Evolutionary conservation across 1,284 basidiomycete genomes (phyloP).

Genomic region (Prillingera fragicola): DNA sequence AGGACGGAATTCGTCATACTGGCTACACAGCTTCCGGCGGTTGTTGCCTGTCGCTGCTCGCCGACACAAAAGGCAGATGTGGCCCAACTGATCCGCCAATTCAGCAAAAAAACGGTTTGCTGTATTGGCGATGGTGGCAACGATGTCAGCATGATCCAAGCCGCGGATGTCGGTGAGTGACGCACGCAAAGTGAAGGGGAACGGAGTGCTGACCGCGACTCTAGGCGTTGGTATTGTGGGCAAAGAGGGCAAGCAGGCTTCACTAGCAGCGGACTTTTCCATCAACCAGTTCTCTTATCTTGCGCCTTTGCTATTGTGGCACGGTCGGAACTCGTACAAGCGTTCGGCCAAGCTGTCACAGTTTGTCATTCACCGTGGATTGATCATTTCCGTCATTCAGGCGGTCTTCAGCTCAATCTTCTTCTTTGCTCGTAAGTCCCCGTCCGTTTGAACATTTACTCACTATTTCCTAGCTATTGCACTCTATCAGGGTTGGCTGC

Average conservation of each 20-base stretch:
- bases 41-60: slow-evolving; percentile 96
- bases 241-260: slow-evolving; percentile 97
- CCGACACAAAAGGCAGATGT: slow-evolving; percentile 99
- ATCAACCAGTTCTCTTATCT: slow-evolving; percentile 93
- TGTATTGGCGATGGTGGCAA: slow-evolving; percentile 98
- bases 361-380: slow-evolving; percentile 95
- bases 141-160: slow-evolving; percentile 95
- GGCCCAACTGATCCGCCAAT: slow-evolving; percentile 79
- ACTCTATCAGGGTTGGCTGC: slow-evolving; percentile 94
- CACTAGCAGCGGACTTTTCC: slow-evolving; percentile 94
- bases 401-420: slow-evolving; percentile 96
- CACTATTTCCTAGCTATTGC: slow-evolving; percentile 62
- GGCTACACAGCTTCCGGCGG: slow-evolving; percentile 89
- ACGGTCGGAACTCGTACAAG: slow-evolving; percentile 93
- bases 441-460: not conserved
- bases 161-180: slow-evolving; percentile 84
- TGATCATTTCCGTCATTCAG: slow-evolving; percentile 97
- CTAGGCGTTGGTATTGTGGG: slow-evolving; percentile 94
- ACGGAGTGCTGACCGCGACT: slow-evolving; percentile 1
- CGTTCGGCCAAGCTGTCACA: slow-evolving; percentile 96
- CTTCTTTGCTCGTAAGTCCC: slow-evolving; percentile 74
- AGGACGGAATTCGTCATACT: slow-evolving; percentile 92
- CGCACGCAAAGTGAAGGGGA: not conserved
- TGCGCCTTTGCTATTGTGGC: slow-evolving; percentile 83
- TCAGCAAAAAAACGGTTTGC: slow-evolving; percentile 91